Conservation (phyloP, 192 early-diverging fungal genomes). For the Piromyces sp. region DNA sequence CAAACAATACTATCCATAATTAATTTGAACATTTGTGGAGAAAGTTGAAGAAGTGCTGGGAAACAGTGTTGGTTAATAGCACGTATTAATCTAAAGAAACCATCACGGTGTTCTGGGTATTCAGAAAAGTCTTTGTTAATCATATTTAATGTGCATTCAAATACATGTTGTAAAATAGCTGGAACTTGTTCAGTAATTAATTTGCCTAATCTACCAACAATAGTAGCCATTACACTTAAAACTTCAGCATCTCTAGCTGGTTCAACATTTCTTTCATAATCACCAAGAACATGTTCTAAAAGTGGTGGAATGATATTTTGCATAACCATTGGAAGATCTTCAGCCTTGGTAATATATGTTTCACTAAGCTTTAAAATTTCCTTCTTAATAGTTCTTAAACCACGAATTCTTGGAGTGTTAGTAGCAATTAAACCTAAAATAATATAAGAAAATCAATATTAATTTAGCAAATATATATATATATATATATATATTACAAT, state of each 20-base stretch:
- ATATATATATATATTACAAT: no score
- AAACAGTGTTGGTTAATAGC: constrained; percentile 88
- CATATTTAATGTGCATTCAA: constrained; percentile 95
- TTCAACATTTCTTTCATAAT: constrained; percentile 75
- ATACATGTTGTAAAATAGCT: constrained; percentile 77
- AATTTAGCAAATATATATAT: no score
- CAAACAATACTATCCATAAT: constrained; percentile 91
- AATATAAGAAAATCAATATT: no score
- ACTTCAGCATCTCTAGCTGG: constrained; percentile 90
- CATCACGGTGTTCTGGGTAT: constrained; percentile 89
- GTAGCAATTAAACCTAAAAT: constrained; percentile 66
- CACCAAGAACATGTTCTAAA: constrained; percentile 71
- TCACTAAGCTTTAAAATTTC: constrained; percentile 87
- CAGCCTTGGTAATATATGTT: constrained; percentile 71
- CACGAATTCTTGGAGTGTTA: constrained; percentile 67
- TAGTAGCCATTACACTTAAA: constrained; percentile 75
- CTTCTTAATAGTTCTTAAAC: constrained; percentile 89
- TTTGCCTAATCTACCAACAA: constrained; percentile 60
- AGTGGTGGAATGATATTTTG: constrained; percentile 78
- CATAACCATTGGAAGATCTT: constrained; percentile 63
- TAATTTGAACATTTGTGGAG: constrained; percentile 71
- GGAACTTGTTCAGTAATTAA: constrained; percentile 70
- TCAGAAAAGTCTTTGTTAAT: constrained; percentile 98
- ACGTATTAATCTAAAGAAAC: constrained; percentile 82
- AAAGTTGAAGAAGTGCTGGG: constrained; percentile 67